These are phyloP conservation scores for Barnettozyma pratensis DNA, from an alignment of 805 yeast species.

Conservation along the genomic window DNA sequence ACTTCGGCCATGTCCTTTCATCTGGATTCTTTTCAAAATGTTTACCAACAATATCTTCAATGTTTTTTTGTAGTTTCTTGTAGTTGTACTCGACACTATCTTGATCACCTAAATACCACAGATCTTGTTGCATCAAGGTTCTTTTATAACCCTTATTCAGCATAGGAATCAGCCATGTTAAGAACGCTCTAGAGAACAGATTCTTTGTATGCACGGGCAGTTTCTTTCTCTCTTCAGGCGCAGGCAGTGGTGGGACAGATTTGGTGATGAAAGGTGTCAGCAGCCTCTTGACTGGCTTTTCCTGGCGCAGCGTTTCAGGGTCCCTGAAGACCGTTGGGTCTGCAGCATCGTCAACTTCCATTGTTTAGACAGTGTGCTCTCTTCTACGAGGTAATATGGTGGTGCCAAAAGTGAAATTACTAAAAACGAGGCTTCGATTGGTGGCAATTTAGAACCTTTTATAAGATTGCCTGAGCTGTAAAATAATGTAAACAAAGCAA, in stretches of 20 bases:
- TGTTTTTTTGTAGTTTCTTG: not conserved
- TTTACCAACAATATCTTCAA: conserved; percentile 26
- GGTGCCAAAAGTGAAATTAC: too few relatives aligned
- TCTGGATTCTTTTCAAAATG: not conserved
- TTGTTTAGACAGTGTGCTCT: not conserved
- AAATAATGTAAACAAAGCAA: too few relatives aligned
- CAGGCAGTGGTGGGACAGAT: conserved; percentile 7
- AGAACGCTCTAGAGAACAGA: conserved; percentile 36
- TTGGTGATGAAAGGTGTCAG: conserved; percentile 9
- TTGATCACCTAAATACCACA: conserved; percentile 39
- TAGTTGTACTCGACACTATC: conserved; percentile 30
- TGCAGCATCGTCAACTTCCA: conserved; percentile 1
- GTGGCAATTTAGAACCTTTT: too few relatives aligned
- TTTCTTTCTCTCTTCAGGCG: not conserved
- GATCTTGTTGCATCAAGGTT: conserved; percentile 58
- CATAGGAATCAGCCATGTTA: conserved; percentile 64
- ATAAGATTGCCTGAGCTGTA: too few relatives aligned
- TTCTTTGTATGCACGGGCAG: conserved; percentile 25
- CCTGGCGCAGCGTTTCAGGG: conserved; percentile 2
- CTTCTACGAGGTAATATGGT: too few relatives aligned
- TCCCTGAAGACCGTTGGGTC: conserved; percentile 2
- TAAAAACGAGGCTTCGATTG: too few relatives aligned
- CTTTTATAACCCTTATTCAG: conserved; percentile 62
- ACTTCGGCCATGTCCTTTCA: conserved; percentile 12
- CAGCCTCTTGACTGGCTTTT: conserved; percentile 6